A percentile compares a stretch with the other conserved stretches of the same genome.
Conservation (phyloP, 495 filamentous ascomycete species). For the Tuber indicum region DNA sequence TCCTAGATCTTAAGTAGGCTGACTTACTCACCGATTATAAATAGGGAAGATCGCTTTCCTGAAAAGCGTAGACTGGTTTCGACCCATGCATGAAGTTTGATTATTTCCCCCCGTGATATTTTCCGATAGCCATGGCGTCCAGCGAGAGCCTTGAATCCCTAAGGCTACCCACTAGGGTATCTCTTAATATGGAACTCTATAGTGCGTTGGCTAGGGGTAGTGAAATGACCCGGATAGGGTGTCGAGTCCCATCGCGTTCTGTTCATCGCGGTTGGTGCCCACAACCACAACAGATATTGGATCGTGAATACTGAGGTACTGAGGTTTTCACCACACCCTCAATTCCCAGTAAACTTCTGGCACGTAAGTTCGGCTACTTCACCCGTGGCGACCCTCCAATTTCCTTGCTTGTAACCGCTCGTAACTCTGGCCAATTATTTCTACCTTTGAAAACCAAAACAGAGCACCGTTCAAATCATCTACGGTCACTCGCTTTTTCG, state of each 20-base stretch:
- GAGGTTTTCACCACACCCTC: not conserved
- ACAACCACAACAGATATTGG: not conserved
- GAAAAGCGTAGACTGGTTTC: not conserved
- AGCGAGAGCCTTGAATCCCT: not conserved
- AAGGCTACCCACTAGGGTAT: not conserved
- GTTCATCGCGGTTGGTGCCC: not conserved
- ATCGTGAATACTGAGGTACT: not conserved
- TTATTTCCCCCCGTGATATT: not conserved
- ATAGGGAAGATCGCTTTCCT: not conserved
- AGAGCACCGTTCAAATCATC: not conserved
- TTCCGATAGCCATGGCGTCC: not conserved
- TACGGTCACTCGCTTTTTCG: not conserved
- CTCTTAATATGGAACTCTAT: not conserved
- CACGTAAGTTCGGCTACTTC: not conserved
- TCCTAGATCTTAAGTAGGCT: not conserved
- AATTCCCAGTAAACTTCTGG: not conserved
- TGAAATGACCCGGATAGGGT: not conserved
- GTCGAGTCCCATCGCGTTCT: not conserved
- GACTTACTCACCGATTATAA: not conserved
- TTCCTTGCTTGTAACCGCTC: not conserved
- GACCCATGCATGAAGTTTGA: not conserved
- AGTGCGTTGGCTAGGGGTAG: not conserved
- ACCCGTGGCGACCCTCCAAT: not conserved
- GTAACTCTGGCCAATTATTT: not conserved
- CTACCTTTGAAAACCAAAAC: not conserved